Percentiles rank a stretch among this genome's conserved stretches.
phyloP scores from a whole-genome alignment of 106 monocot genomes.

The Phalaenopsis equestris region DNA sequence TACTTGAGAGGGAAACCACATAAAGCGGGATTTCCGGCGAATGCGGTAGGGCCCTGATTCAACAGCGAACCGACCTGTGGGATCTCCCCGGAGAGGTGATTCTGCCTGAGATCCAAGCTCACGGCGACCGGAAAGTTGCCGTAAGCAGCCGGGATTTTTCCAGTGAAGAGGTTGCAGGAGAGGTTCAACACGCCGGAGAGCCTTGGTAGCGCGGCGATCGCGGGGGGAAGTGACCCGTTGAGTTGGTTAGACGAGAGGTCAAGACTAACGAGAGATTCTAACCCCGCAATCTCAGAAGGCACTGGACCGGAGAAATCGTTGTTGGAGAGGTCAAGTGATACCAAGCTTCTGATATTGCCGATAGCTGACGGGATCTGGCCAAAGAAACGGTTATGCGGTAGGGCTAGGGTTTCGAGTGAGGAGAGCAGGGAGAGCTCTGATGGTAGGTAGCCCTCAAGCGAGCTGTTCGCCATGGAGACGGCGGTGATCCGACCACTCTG shows the following conservation, averaged over 20 bases:
- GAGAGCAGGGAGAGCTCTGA: constrained; percentile 38
- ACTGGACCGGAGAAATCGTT: constrained; percentile 82
- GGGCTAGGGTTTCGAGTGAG: constrained; percentile 46
- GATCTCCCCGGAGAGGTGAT: constrained; percentile 78
- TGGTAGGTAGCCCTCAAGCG: constrained; percentile 62
- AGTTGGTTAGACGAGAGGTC: constrained; percentile 67
- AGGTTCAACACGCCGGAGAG: constrained; percentile 72
- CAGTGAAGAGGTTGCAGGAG: constrained; percentile 58
- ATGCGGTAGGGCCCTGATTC: constrained; percentile 92
- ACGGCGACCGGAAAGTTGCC: constrained; percentile 60
- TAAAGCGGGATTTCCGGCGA: constrained; percentile 55
- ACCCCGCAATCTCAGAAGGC: constrained; percentile 46
- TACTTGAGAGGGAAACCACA: constrained; percentile 81
- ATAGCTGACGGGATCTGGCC: constrained; percentile 57
- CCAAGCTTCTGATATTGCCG: constrained; percentile 47
- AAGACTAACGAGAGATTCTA: constrained; percentile 58
- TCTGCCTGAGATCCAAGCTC: constrained; percentile 69
- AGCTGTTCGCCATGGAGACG: constrained; percentile 41
- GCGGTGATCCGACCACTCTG: constrained; percentile 22
- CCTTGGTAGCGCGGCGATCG: constrained; percentile 35
- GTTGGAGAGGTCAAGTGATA: constrained; percentile 61
- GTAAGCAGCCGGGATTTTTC: constrained; percentile 53
- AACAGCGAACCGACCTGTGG: constrained; percentile 74
- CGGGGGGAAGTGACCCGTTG: constrained; percentile 77
- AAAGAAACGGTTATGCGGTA: constrained; percentile 58